Evolutionary conservation across 768 basidiomycete species (phyloP).

Genomic region (Lactarius indigo): DNA sequence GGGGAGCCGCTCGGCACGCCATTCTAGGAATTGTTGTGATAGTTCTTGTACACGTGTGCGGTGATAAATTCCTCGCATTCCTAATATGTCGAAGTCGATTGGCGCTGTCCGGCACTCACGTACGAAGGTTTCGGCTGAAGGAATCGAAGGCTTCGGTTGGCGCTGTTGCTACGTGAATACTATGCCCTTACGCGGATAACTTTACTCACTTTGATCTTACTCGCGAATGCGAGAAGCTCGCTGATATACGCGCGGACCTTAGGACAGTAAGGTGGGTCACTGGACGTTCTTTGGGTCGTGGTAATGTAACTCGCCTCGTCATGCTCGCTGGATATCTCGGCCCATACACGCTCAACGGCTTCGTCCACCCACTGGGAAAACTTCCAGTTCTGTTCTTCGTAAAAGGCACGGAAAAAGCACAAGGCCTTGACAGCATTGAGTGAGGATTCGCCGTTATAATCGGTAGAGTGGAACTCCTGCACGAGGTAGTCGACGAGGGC

Average conservation of each 20-base stretch:
- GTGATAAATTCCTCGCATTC: constrained; percentile 63
- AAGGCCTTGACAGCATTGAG: constrained; percentile 74
- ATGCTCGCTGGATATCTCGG: constrained; percentile 69
- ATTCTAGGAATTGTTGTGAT: constrained; percentile 58
- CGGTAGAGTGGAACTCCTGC: constrained; percentile 56
- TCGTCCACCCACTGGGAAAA: constrained; percentile 76
- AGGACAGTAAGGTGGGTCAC: background rate
- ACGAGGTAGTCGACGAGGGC: constrained; percentile 75
- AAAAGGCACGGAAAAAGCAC: constrained; percentile 64
- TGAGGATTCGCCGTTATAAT: constrained; percentile 79
- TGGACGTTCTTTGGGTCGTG: constrained; percentile 3
- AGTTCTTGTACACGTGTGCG: constrained; percentile 55
- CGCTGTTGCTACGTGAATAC: constrained; percentile 41
- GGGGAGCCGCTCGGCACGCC: constrained; percentile 67
- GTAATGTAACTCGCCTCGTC: constrained; percentile 54
- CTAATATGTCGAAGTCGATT: constrained; percentile 69
- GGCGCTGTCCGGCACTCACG: constrained; percentile 59
- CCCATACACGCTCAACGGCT: constrained; percentile 64
- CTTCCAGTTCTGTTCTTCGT: constrained; percentile 74
- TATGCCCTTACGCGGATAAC: background rate
- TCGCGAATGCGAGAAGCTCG: constrained; percentile 67
- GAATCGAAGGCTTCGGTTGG: constrained; percentile 59
- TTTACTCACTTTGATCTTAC: constrained; percentile 60
- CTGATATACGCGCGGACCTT: constrained; percentile 75
- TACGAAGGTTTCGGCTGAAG: constrained; percentile 59